Evolutionary conservation across 192 early-diverging fungal species (phyloP).

Genomic region (Endogone sp.): DNA sequence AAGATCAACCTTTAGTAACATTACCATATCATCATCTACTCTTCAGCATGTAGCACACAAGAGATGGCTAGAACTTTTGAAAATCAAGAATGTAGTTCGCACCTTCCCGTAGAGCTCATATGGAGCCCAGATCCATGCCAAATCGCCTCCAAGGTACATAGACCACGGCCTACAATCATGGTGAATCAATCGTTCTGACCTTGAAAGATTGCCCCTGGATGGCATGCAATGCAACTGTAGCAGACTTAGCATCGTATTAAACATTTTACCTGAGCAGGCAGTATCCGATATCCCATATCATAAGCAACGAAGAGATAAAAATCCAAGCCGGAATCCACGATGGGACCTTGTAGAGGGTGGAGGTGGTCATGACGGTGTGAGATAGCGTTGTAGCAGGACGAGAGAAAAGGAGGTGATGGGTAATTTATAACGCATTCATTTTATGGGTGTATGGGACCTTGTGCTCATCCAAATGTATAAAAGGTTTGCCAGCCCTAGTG

Average conservation of each 20-base stretch:
- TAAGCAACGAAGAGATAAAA: not conserved
- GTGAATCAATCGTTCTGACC: too few species aligned
- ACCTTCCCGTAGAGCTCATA: conserved; percentile 33
- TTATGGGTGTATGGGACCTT: too few species aligned
- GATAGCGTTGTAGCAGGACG: not conserved
- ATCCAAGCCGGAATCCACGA: not conserved
- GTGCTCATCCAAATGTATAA: too few species aligned
- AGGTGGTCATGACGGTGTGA: not conserved
- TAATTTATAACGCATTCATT: too few species aligned
- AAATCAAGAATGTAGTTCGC: too few species aligned
- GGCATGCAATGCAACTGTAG: too few species aligned
- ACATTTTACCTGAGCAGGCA: conserved; percentile 22
- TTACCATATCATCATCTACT: too few species aligned
- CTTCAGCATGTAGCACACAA: too few species aligned
- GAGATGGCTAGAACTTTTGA: too few species aligned
- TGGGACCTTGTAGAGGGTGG: not conserved
- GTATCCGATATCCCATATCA: conserved; percentile 22
- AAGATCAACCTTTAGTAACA: conserved; percentile 34
- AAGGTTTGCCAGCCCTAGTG: too few species aligned
- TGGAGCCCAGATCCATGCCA: conserved; percentile 23
- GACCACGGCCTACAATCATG: conserved; percentile 22
- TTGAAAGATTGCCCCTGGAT: too few species aligned
- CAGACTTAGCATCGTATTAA: too few species aligned
- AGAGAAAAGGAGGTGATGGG: not conserved
- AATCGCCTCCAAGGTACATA: conserved; percentile 21